Evolutionary conservation across 2,329 filamentous ascomycete genomes (phyloP).

Genomic region (Dactylellina haptotyla): DNA sequence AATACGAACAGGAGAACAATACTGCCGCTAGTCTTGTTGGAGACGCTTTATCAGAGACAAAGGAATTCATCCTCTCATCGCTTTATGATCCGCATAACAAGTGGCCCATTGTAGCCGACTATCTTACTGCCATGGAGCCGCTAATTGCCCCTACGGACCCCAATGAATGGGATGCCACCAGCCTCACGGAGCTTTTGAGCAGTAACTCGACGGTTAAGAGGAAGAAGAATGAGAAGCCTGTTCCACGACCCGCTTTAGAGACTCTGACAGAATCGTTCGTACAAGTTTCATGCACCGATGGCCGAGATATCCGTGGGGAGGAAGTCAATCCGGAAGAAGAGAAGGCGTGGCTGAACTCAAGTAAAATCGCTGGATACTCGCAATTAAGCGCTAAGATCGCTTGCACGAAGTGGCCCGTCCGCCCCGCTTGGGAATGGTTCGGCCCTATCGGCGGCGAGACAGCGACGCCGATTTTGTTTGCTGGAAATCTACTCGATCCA

Average conservation of each 20-base stretch:
- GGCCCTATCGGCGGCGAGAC: constrained; percentile 34
- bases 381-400: background rate
- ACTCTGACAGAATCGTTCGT: constrained; percentile 10
- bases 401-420: constrained; percentile 30
- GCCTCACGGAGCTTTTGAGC: too few species aligned
- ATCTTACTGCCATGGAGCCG: constrained; percentile 15
- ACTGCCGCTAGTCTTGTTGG: background rate
- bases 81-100: background rate
- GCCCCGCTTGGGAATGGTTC: constrained; percentile 48
- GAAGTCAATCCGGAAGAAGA: constrained; percentile 14
- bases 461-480: constrained; percentile 40
- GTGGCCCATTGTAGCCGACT: constrained; percentile 27
- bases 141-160: background rate
- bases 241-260: background rate
- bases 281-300: constrained; percentile 35
- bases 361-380: constrained; percentile 18
- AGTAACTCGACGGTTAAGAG: background rate
- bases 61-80: constrained; percentile 2
- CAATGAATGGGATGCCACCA: constrained; percentile 18
- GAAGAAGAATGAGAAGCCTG: background rate
- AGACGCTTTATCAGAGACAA: background rate
- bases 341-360: constrained; percentile 17
- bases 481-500: constrained; percentile 27
- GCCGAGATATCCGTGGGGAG: constrained; percentile 16
- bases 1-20: constrained; percentile 22